phyloP scores from a whole-genome alignment of 2,329 filamentous ascomycete species.

The Orbilia quercus region DNA sequence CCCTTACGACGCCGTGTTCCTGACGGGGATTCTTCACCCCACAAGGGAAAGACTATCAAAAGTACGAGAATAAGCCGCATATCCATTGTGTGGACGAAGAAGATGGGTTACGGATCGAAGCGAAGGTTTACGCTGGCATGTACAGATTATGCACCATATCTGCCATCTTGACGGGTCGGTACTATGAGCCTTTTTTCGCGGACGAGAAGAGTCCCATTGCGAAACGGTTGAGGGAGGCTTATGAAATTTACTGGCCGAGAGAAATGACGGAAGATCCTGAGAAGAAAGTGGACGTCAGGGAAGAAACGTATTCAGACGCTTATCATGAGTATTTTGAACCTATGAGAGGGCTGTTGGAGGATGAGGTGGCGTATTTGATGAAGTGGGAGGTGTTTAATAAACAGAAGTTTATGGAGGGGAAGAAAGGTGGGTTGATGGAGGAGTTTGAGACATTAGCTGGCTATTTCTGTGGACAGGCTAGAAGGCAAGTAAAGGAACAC shows the following conservation, averaged over 20 bases:
- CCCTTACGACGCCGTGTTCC: not conserved
- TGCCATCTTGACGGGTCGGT: slow-evolving; percentile 30
- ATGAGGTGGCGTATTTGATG: slow-evolving; percentile 34
- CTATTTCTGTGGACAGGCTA: slow-evolving; percentile 26
- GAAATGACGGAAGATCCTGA: slow-evolving; percentile 19
- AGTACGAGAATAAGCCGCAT: not conserved
- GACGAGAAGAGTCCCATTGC: slow-evolving; percentile 6
- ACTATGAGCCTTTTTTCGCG: slow-evolving; percentile 37
- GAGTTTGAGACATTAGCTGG: slow-evolving; percentile 24
- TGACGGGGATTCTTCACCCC: slow-evolving; percentile 8
- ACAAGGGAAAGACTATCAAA: not conserved
- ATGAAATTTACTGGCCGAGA: slow-evolving; percentile 39
- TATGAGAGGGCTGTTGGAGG: slow-evolving; percentile 17
- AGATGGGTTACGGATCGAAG: slow-evolving; percentile 11
- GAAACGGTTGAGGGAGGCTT: not conserved
- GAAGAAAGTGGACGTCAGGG: not conserved
- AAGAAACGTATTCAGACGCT: not conserved
- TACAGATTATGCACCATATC: slow-evolving; percentile 30
- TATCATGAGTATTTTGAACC: slow-evolving; percentile 29
- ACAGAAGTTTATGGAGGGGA: slow-evolving; percentile 25
- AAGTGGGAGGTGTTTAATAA: slow-evolving; percentile 41
- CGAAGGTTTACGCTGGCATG: slow-evolving; percentile 25
- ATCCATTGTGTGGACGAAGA: not conserved
- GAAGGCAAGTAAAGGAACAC: not conserved
- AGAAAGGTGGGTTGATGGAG: slow-evolving; percentile 26